Evolutionary conservation across 2,329 filamentous ascomycete genomes (phyloP), one percentile per base, ranked within the genome.

Genomic region (Spiromastix sp.): DNA sequence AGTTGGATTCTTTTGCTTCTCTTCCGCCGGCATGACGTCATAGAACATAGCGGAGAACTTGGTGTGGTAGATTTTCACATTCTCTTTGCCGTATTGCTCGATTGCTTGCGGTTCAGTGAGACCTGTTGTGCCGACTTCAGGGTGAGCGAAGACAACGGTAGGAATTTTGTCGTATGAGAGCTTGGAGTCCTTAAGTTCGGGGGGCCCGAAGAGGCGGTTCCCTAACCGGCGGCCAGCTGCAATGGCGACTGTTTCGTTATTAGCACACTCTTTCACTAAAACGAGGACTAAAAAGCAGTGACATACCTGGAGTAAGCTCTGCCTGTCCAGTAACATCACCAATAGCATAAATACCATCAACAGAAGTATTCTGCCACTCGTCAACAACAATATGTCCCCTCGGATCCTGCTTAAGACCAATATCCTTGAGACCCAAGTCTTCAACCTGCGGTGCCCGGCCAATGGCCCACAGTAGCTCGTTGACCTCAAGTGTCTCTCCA

Each of bases 61-160:
- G 35, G 64, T 66, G 41, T 62, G 55, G 50, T 70, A 70, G 29
- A 64, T 45, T 54, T 70, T 70, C 48, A 71, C 50, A 38, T 67
- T 65, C 34, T 66, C 64, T 37, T 66, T 60, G 30, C 67, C 67
- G 42, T 63, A 69, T 37, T 56, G 58, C 32, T 59, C 46, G 30
- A 64, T 57, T 5, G 67, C 67, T 45, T 67, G 49, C 2, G 66
- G 65, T 44, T 70, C 67, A 1, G 67, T 70, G 8, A 70, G 58
- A 22, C 67, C 67, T 18, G 64, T 54, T 4, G 64, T 62, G 34
- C 67, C 67, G 28, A 69, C 59, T 46, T 68, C 63, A 1, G 67
- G 67, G 45, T 70, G 67, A 1, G 67, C 55, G 48, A 71, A 70
- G 32, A 71, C 61, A n/a, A 70, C 67, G 1, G 67, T 67, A 6